Base-by-base conservation (phyloP, 2,329 filamentous ascomycete species). In the Thermoascus crustaceus region DNA sequence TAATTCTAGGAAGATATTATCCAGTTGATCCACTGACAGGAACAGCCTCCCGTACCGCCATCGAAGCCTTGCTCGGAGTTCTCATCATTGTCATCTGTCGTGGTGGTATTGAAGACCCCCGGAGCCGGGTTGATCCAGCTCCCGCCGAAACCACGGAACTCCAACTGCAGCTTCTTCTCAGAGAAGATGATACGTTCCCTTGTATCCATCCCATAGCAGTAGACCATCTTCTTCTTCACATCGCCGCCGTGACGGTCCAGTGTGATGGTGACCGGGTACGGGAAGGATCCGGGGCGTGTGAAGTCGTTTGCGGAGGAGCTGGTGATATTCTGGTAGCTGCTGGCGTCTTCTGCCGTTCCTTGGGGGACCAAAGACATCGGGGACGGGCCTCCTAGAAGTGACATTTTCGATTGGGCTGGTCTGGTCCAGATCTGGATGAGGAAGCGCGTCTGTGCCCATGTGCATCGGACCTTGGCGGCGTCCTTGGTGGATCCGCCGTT, bases 381-480 rank as follows among this genome's bases (percentile, higher is more conserved):
- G 38, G 32, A 37, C 21, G 13, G 17, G 22, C 33, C 34, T 30
- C 34, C 39, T 20, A 60, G 40, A 11, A 63, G 42, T 0, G 41
- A 38, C 30, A 55, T 51, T 2, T 48, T 45, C 0, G 50, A 41
- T 18, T 60, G 59, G 1, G 49, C 54, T 7, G 64, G 54, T 32
- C 64, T 68, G 0, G 77, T 81, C 75, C 75, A 81, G 35, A 81
- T 78, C 44, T 75, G 71, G 2, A 81, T 69, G 4, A 72, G 61
- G 45, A 80, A 72, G 3, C 77, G 67, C 1, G 76, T 80, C 43
- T 80, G 68, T 0, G 73, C 60, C 64, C 73, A 80, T 3, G 75
- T 78, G 48, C 74, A 77, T 18, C 69, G 61, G 4, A 67, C 53
- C 2, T 54, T 60, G 3, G 73, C 71, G 16, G 66, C 56, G 3